Conservation (phyloP, 1,139 yeast genomes). For the Suhomyces anneliseae region DNA sequence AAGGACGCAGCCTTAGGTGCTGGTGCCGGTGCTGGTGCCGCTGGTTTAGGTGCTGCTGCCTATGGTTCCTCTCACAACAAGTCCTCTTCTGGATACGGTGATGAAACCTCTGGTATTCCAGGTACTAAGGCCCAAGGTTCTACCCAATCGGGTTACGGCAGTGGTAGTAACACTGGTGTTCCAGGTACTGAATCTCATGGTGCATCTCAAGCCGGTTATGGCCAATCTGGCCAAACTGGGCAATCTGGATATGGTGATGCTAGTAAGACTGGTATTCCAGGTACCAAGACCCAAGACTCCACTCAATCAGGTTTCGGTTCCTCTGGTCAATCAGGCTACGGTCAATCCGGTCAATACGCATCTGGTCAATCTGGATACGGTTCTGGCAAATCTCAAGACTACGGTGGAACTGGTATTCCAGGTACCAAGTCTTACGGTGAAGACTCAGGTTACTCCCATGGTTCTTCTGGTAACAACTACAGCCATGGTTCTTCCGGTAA, state of each 20-base stretch:
- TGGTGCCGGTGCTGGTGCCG: slow-evolving; percentile 12
- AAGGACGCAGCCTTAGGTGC: slow-evolving; percentile 6
- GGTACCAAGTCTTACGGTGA: slow-evolving; percentile 11
- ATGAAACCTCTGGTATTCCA: background rate
- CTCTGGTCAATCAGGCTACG: no score
- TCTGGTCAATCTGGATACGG: background rate
- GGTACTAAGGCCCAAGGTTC: no score
- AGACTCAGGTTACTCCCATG: background rate
- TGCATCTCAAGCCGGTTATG: no score
- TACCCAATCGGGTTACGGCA: no score
- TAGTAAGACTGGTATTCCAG: no score
- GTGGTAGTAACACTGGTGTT: no score
- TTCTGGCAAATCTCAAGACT: background rate
- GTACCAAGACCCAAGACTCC: no score
- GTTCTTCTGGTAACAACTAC: background rate
- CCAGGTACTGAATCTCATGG: no score
- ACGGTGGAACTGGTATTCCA: slow-evolving; percentile 10
- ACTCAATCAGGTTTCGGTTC: no score
- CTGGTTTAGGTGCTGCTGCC: slow-evolving; percentile 8
- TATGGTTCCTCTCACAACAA: slow-evolving; percentile 13
- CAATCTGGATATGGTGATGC: no score
- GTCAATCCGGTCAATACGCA: background rate
- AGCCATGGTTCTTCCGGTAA: background rate
- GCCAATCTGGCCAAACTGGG: no score
- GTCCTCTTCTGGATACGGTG: slow-evolving; percentile 1